Evolutionary conservation across 2,329 filamentous ascomycete species (phyloP).

Genomic region (Graphium sp.): DNA sequence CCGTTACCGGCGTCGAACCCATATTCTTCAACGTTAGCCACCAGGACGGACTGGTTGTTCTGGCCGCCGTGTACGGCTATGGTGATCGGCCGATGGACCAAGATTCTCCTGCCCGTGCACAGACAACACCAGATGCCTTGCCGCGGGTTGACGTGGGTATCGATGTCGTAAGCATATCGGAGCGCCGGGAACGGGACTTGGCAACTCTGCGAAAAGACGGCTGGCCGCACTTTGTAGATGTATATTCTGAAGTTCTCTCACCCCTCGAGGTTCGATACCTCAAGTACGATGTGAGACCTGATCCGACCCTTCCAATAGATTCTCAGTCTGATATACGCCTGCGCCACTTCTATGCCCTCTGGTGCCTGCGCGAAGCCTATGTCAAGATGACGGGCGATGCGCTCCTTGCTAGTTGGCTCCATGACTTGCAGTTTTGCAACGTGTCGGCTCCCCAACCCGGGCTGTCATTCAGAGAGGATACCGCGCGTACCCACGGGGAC

Average conservation of each 20-base stretch:
- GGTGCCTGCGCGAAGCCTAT: slow-evolving; percentile 67
- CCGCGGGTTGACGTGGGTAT: slow-evolving; percentile 41
- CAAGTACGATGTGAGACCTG: slow-evolving; percentile 19
- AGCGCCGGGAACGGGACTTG: slow-evolving; percentile 47
- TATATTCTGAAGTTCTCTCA: slow-evolving; percentile 55
- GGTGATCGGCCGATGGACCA: not conserved
- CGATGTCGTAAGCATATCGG: slow-evolving; percentile 60
- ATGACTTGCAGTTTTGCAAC: slow-evolving; percentile 48
- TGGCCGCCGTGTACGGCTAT: slow-evolving; percentile 35
- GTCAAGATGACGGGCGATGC: slow-evolving; percentile 74
- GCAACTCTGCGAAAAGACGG: slow-evolving; percentile 36
- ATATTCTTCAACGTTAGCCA: slow-evolving; percentile 63
- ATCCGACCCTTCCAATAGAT: not conserved
- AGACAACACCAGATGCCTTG: too few species aligned
- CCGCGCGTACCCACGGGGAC: slow-evolving; percentile 4
- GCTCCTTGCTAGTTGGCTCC: slow-evolving; percentile 56
- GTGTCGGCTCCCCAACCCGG: slow-evolving; percentile 36
- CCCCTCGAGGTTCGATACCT: slow-evolving; percentile 44
- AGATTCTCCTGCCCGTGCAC: not conserved
- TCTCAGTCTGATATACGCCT: slow-evolving; percentile 24
- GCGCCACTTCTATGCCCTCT: slow-evolving; percentile 58
- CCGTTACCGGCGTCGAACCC: slow-evolving; percentile 23
- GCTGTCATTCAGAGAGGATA: slow-evolving; percentile 2
- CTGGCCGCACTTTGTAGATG: slow-evolving; percentile 51
- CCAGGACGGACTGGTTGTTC: slow-evolving; percentile 57